Evolutionary conservation across 1,139 yeast genomes (phyloP).

Genomic region (Taphrina deformans): DNA sequence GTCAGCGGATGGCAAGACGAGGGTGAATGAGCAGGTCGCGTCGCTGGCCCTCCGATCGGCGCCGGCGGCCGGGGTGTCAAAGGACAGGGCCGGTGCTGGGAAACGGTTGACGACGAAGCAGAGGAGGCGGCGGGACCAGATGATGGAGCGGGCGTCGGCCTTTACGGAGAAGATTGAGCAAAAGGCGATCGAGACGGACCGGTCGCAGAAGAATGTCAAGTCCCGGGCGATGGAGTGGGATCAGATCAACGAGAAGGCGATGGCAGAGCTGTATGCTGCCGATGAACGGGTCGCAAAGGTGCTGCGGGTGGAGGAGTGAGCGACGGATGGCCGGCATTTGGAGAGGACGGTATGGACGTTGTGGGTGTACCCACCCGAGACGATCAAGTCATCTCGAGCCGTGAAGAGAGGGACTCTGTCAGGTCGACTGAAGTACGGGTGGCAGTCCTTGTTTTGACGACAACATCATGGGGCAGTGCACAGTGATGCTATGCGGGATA

Average conservation of each 20-base stretch:
- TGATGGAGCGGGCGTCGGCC: slow-evolving; percentile 16
- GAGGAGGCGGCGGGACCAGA: slow-evolving; percentile 19
- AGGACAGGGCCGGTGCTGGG: not conserved
- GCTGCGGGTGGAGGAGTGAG: not conserved
- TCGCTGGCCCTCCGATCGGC: slow-evolving; percentile 24
- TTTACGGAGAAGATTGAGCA: slow-evolving; percentile 23
- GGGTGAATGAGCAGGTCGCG: slow-evolving; percentile 19
- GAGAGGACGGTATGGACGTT: too few relatives aligned
- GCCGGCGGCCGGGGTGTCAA: not conserved
- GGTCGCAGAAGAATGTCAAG: slow-evolving; percentile 27
- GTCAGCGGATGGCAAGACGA: slow-evolving; percentile 15
- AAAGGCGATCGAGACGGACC: slow-evolving; percentile 27
- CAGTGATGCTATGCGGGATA: too few relatives aligned
- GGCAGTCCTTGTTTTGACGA: too few relatives aligned
- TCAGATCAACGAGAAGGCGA: slow-evolving; percentile 18
- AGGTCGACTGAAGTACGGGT: too few relatives aligned
- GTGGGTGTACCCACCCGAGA: too few relatives aligned
- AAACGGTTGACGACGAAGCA: slow-evolving; percentile 21
- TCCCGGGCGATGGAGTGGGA: slow-evolving; percentile 25
- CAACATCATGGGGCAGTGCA: too few relatives aligned
- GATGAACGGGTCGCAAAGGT: slow-evolving; percentile 14
- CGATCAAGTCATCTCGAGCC: too few relatives aligned
- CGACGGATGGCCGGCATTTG: too few relatives aligned
- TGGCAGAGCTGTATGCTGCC: slow-evolving; percentile 19
- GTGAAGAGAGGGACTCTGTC: too few relatives aligned